Percentiles rank a stretch among this genome's conserved stretches.
Conservation (phyloP, 495 filamentous ascomycete genomes). For the Aspergillus olivimuriae region DNA sequence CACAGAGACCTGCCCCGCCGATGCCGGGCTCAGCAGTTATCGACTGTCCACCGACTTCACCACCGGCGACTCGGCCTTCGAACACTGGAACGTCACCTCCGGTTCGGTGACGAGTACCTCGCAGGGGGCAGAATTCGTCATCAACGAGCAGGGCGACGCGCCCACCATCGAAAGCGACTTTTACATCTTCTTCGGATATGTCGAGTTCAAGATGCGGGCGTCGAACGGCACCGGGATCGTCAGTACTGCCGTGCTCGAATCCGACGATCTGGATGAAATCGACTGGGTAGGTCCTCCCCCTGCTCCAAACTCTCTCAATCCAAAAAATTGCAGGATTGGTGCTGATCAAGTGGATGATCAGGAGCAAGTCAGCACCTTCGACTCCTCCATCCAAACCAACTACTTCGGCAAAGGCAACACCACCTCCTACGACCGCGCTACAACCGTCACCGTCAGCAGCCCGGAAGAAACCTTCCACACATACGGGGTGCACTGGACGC, state of each 20-base stretch:
- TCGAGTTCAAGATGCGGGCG: constrained; percentile 65
- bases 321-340: too few species aligned
- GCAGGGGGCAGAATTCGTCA: constrained; percentile 61
- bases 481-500: constrained; percentile 81
- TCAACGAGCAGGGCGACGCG: constrained; percentile 62
- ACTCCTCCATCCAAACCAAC: constrained; percentile 68
- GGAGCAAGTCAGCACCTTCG: constrained; percentile 23
- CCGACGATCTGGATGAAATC: constrained; percentile 88
- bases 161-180: constrained; percentile 68
- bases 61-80: constrained; percentile 40
- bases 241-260: constrained; percentile 75
- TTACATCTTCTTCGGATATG: constrained; percentile 73
- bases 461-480: constrained; percentile 68
- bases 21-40: not conserved
- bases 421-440: constrained; percentile 66
- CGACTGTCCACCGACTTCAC: constrained; percentile 49
- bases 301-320: too few species aligned
- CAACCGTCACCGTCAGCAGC: constrained; percentile 46
- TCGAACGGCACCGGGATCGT: constrained; percentile 70
- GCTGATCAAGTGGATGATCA: too few species aligned
- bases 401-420: constrained; percentile 93
- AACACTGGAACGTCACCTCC: constrained; percentile 56
- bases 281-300: constrained; percentile 63
- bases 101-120: constrained; percentile 44
- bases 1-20: not conserved